Conservation (phyloP, 257 asterid species). For the Galeopsis tetrahit region DNA sequence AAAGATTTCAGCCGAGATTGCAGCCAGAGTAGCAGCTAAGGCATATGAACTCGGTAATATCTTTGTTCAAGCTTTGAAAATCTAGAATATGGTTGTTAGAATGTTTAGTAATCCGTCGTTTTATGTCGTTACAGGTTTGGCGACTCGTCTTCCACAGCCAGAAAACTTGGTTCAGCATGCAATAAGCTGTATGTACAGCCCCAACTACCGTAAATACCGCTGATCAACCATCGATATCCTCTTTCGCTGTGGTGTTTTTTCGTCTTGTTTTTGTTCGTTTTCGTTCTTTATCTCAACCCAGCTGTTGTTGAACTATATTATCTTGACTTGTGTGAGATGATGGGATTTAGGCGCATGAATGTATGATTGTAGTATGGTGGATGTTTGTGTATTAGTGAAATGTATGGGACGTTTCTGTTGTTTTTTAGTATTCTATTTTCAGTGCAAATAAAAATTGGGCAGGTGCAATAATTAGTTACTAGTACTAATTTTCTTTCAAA, state of each 20-base stretch:
- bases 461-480: background rate
- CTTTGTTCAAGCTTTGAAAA: background rate
- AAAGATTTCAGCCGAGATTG: conserved; percentile 92
- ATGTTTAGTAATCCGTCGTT: background rate
- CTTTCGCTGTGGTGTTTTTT: conserved; percentile 23
- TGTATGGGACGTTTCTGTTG: background rate
- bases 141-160: conserved; percentile 91
- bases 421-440: background rate
- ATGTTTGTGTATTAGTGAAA: conserved; percentile 33
- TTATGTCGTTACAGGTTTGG: conserved; percentile 65
- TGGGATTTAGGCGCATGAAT: conserved; percentile 38
- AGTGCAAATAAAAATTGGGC: background rate
- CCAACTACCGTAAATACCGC: conserved; percentile 82
- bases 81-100: too few relatives aligned
- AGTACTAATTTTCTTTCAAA: background rate
- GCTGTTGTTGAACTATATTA: conserved; percentile 20
- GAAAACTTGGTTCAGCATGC: conserved; percentile 73
- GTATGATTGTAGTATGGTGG: conserved; percentile 28
- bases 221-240: conserved; percentile 35
- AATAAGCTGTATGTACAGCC: conserved; percentile 98
- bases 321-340: background rate
- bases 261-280: background rate
- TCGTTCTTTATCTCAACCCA: conserved; percentile 4
- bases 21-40: conserved; percentile 90
- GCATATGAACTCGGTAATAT: conserved; percentile 88